phyloP scores from a whole-genome alignment of 2,329 filamentous ascomycete species.

The Xylaria multiplex region DNA sequence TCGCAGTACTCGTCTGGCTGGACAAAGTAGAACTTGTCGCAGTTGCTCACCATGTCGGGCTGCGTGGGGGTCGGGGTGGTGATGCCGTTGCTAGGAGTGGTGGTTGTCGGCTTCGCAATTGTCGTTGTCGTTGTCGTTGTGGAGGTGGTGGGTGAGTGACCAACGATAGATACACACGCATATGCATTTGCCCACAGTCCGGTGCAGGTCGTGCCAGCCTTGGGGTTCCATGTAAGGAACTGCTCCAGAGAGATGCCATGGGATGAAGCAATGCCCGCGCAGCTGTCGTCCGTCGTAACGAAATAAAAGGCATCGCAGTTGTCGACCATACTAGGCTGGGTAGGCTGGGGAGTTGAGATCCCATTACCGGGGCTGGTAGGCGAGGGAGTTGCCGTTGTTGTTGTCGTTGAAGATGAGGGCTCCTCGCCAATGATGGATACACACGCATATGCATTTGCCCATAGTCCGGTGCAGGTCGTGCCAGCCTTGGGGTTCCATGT shows the following conservation, averaged over 20 bases:
- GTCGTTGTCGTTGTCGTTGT: not conserved
- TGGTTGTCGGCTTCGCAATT: constrained; percentile 3
- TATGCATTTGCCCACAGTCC: constrained; percentile 19
- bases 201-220: not conserved
- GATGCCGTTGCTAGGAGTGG: constrained; percentile 18
- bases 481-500: constrained; percentile 34
- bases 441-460: constrained; percentile 17
- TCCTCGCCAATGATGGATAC: constrained; percentile 10
- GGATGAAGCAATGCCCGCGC: constrained; percentile 33
- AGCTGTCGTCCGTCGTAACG: constrained; percentile 32
- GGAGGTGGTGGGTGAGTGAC: not conserved
- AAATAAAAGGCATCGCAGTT: constrained; percentile 31
- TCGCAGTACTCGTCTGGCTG: constrained; percentile 32
- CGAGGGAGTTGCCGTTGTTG: constrained; percentile 5
- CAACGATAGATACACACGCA: constrained; percentile 16
- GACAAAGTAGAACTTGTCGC: constrained; percentile 32
- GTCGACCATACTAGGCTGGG: constrained; percentile 17
- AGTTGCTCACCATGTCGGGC: constrained; percentile 21
- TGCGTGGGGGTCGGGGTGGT: constrained; percentile 18
- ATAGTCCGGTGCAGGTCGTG: constrained; percentile 8
- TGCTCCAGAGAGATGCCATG: constrained; percentile 34
- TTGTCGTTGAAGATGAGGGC: not conserved
- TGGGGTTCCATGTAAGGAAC: constrained; percentile 39
- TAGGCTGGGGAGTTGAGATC: constrained; percentile 18
- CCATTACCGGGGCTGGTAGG: constrained; percentile 14